Conservation (phyloP, 148 eudicot species). For the Rhododendron ferrugineum region DNA sequence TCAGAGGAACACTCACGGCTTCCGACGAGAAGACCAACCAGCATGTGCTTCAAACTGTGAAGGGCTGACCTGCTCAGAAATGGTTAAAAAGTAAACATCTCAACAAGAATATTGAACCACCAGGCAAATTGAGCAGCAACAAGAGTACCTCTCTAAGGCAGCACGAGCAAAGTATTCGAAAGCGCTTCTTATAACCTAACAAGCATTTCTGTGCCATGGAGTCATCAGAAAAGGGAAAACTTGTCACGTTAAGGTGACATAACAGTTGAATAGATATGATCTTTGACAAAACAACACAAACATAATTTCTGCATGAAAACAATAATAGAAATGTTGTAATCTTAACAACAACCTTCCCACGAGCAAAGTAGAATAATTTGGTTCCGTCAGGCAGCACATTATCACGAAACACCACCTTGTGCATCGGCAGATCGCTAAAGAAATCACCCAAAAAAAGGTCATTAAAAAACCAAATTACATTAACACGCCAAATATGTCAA, state of each 20-base stretch:
- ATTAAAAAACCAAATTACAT: background rate
- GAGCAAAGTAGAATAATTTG: conserved; percentile 50
- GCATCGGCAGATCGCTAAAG: conserved; percentile 69
- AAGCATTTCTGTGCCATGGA: conserved; percentile 45
- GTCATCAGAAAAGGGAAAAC: conserved; percentile 4
- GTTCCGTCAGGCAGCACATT: conserved; percentile 75
- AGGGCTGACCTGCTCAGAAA: conserved; percentile 76
- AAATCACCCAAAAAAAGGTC: conserved; percentile 6
- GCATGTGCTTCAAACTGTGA: conserved; percentile 95
- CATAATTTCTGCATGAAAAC: background rate
- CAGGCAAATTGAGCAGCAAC: conserved; percentile 1
- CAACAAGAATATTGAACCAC: background rate
- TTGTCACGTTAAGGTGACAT: background rate
- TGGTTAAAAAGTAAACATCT: background rate
- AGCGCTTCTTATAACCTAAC: conserved; percentile 55
- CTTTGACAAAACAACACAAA: background rate
- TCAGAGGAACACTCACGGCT: conserved; percentile 58
- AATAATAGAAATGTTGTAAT: background rate
- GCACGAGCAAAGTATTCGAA: conserved; percentile 60
- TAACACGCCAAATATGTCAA: too few relatives aligned
- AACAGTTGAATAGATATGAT: background rate
- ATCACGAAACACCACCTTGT: conserved; percentile 61
- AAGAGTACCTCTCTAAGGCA: conserved; percentile 58
- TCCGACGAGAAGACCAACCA: conserved; percentile 72
- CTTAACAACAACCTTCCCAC: conserved; percentile 50